Evolutionary conservation across 768 basidiomycete species (phyloP).

Genomic region (Coprinopsis strossmayeri): DNA sequence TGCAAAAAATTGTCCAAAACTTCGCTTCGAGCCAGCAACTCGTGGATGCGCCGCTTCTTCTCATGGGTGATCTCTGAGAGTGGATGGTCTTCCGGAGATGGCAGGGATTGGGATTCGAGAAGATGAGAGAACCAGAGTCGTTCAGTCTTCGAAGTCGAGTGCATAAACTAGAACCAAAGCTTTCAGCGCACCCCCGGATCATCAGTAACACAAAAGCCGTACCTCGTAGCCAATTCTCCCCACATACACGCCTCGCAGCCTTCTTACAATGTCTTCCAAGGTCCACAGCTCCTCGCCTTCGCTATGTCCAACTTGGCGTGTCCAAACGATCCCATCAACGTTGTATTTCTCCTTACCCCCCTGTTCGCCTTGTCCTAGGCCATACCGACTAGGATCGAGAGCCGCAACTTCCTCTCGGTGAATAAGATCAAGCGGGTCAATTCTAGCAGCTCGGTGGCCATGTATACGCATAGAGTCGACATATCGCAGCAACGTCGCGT

Average conservation of each 20-base stretch:
- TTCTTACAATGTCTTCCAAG: constrained; percentile 61
- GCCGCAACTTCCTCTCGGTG: constrained; percentile 77
- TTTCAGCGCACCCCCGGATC: too few relatives aligned
- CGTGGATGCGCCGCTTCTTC: constrained; percentile 54
- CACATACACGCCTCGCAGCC: constrained; percentile 71
- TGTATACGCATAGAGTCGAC: constrained; percentile 85
- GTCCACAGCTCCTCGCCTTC: constrained; percentile 46
- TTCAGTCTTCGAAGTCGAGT: constrained; percentile 80
- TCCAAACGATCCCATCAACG: constrained; percentile 81
- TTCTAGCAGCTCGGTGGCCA: constrained; percentile 77
- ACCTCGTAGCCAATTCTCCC: constrained; percentile 84
- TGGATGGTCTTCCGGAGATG: constrained; percentile 27
- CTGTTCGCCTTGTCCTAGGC: constrained; percentile 31
- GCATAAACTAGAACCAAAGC: too few relatives aligned
- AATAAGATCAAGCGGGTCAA: constrained; percentile 85
- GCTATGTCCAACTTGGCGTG: constrained; percentile 33
- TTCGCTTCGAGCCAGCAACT: constrained; percentile 68
- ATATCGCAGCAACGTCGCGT: constrained; percentile 80
- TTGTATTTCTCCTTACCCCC: constrained; percentile 42
- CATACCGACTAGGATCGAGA: constrained; percentile 71
- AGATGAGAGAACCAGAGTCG: constrained; percentile 85
- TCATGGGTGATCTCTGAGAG: constrained; percentile 22
- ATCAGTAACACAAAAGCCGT: constrained; percentile 8
- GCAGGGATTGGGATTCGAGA: constrained; percentile 56
- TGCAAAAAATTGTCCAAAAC: constrained; percentile 82